Base-by-base conservation (phyloP, 2,329 filamentous ascomycete species). In the Penicillium hesseltinei region DNA sequence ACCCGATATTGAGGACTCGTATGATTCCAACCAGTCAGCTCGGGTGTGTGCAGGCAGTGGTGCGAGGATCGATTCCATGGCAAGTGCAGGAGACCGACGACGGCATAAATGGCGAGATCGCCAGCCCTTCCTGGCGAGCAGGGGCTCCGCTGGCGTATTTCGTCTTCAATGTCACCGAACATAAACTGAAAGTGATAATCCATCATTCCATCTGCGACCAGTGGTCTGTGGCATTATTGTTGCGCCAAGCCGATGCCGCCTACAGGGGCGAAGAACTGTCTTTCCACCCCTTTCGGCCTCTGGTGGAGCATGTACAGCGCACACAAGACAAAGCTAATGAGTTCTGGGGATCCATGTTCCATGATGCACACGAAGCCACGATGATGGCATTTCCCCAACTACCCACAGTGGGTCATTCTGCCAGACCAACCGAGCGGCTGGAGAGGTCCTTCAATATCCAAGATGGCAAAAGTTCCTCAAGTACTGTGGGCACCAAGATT, bases 191-290 rank as follows among this genome's bases (percentile, higher is more conserved):
- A 10, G 33, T 62, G 9, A 35, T 42, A 13, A 52, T 62, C 9
- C 62, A 65, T 48, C 63, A 64, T 51, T 54, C 62, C 3, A 54
- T 64, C n/a, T 62, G 62, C 31, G 63, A 65, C 19, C 46, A 58
- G 33, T 65, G 63, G 63, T 65, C 63, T 3, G 60, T 65, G 29
- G 62, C 51, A 19, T 40, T 62, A 10, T 48, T 65, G 11, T 19
- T 64, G 45, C 51, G 49, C 3, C 48, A 65, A 31, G 51, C 48
- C 0, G 54, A 54, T 5, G 48, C 38, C 13, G 62, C 63, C n/a
- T 64, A 61, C 31, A 42, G 27, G 5, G 60, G 62, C 19, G 17
- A 55, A 15, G 35, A 47, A n/a, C 45, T 64, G 3, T 5, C n/a
- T 4, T 19, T 10, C 11, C 54, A 42, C 5, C 57, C 61, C 5